Percentiles rank a stretch among this genome's conserved stretches.
Evolutionary conservation across 768 basidiomycete genomes (phyloP).

Genomic region (Multifurca ochricompacta): DNA sequence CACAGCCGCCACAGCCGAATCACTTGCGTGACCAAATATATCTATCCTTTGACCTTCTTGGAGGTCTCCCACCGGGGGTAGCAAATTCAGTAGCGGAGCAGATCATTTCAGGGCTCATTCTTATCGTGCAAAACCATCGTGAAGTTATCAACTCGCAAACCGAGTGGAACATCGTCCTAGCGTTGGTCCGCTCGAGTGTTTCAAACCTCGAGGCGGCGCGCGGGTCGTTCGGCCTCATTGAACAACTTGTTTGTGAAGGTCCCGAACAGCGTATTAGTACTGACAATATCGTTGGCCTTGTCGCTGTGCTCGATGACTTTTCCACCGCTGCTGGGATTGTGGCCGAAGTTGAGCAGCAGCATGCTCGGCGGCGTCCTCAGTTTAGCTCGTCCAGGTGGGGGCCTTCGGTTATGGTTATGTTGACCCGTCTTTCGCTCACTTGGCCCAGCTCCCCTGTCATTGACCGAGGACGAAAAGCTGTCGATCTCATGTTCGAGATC

Average conservation of each 20-base stretch:
- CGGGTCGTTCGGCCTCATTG: constrained; percentile 73
- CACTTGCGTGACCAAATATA: constrained; percentile 86
- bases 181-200: constrained; percentile 77
- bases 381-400: constrained; percentile 45
- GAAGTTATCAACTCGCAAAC: constrained; percentile 79
- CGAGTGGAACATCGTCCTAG: constrained; percentile 92
- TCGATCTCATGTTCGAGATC: constrained; percentile 72
- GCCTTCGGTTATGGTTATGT: background rate
- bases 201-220: constrained; percentile 83
- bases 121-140: constrained; percentile 71
- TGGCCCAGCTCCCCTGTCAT: constrained; percentile 59
- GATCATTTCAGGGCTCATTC: constrained; percentile 71
- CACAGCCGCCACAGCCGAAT: constrained; percentile 41
- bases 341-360: constrained; percentile 49
- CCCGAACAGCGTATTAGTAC: constrained; percentile 49
- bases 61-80: constrained; percentile 68
- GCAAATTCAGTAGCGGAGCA: constrained; percentile 86
- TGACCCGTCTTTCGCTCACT: constrained; percentile 13
- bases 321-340: constrained; percentile 63
- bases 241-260: constrained; percentile 55
- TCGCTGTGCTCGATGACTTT: constrained; percentile 82
- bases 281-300: constrained; percentile 76
- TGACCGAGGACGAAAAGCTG: constrained; percentile 72
- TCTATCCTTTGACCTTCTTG: constrained; percentile 84
- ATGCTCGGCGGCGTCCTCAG: constrained; percentile 42